phyloP scores from a whole-genome alignment of 768 basidiomycete genomes.

The Kwoniella botswanensis region DNA sequence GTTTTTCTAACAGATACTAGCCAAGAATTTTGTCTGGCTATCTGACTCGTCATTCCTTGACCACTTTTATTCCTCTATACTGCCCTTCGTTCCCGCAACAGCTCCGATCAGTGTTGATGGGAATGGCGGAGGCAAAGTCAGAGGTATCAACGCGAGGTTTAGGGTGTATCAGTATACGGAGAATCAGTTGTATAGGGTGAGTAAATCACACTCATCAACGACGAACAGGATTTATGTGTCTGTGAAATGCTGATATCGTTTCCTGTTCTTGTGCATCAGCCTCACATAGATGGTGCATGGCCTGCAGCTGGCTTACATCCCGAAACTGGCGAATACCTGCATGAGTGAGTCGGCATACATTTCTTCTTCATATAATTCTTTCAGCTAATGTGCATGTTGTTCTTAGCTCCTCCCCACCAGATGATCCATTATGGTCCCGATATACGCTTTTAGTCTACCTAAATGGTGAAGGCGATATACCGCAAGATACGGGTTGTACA shows the following conservation, averaged over 20 bases:
- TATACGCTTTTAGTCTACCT: slow-evolving; percentile 65
- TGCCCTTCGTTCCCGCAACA: slow-evolving; percentile 60
- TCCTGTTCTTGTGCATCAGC: slow-evolving; percentile 31
- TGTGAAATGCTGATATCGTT: too few relatives aligned
- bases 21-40: slow-evolving; percentile 66
- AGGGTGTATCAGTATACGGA: slow-evolving; percentile 64
- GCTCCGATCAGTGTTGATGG: slow-evolving; percentile 51
- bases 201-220: too few relatives aligned
- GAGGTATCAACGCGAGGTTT: slow-evolving; percentile 64
- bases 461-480: slow-evolving; percentile 61
- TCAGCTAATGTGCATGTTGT: neutral
- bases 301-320: slow-evolving; percentile 62
- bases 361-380: neutral
- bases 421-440: slow-evolving; percentile 63
- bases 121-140: slow-evolving; percentile 59
- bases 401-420: slow-evolving; percentile 49
- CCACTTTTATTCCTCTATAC: slow-evolving; percentile 61
- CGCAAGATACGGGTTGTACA: slow-evolving; percentile 61
- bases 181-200: slow-evolving; percentile 62
- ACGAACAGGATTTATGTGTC: too few relatives aligned
- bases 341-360: slow-evolving; percentile 59
- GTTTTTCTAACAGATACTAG: slow-evolving; percentile 51
- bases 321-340: slow-evolving; percentile 62
- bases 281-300: slow-evolving; percentile 67
- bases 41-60: slow-evolving; percentile 62